Percentiles rank a stretch among this genome's conserved stretches.
Evolutionary conservation across 345 rosid genomes (phyloP).

Genomic region (Clausena lansium): DNA sequence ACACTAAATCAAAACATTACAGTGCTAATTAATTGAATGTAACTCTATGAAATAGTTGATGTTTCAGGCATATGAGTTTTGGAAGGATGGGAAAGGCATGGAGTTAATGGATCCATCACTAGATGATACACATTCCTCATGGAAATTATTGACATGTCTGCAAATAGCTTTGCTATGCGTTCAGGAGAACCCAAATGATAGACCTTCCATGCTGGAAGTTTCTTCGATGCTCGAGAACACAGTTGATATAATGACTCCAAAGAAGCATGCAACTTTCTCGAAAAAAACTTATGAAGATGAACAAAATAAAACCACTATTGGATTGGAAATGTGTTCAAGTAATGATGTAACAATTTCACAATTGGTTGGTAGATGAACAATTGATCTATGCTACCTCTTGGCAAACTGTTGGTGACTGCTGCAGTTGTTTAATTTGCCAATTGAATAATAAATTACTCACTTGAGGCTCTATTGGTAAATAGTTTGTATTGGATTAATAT

Average conservation of each 20-base stretch:
- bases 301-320: neutral
- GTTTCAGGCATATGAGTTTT: conserved; percentile 11
- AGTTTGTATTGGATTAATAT: neutral
- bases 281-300: neutral
- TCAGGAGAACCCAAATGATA: neutral
- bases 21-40: neutral
- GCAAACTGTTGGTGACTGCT: too few species aligned
- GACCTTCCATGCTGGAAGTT: conserved; percentile 23
- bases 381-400: too few species aligned
- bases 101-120: conserved; percentile 5
- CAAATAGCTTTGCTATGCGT: neutral
- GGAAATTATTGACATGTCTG: neutral
- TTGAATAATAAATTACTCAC: too few species aligned
- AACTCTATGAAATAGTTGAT: too few species aligned
- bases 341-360: neutral
- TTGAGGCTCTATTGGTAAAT: too few species aligned
- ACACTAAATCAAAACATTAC: too few species aligned
- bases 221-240: neutral
- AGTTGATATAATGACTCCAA: neutral
- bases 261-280: conserved; percentile 23
- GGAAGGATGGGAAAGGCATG: neutral
- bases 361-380: neutral
- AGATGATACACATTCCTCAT: neutral
- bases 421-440: neutral
- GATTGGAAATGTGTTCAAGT: neutral